A percentile compares a stretch with the other conserved stretches of the same genome.
phyloP scores from a whole-genome alignment of 192 early-diverging fungal genomes.

The Backusella luteola region DNA sequence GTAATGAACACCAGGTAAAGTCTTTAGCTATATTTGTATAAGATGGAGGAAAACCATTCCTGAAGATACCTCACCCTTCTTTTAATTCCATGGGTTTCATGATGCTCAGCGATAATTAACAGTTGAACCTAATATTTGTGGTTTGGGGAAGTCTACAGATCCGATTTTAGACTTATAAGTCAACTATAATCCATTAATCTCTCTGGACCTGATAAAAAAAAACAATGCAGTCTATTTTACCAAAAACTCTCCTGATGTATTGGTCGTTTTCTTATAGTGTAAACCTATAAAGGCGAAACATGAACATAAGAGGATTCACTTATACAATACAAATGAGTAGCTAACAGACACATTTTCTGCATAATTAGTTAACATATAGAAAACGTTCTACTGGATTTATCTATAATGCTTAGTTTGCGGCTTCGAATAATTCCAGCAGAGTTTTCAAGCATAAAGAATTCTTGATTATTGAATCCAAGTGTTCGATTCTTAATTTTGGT shows the following conservation, averaged over 20 bases:
- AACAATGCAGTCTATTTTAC: background rate
- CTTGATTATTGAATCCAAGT: background rate
- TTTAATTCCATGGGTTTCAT: background rate
- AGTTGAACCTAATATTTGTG: background rate
- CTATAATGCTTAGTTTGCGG: background rate
- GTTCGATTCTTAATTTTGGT: background rate
- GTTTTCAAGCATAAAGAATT: background rate
- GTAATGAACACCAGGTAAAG: background rate
- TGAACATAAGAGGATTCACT: too few species aligned
- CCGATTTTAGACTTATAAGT: too few species aligned
- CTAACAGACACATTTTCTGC: too few species aligned
- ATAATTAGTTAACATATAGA: background rate
- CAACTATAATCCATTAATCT: too few species aligned
- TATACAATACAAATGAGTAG: too few species aligned
- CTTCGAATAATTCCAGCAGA: background rate
- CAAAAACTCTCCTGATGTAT: background rate
- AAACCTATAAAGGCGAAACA: background rate
- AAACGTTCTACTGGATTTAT: background rate
- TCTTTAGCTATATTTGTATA: background rate
- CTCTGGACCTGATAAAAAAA: background rate
- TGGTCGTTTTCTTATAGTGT: background rate
- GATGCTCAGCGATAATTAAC: background rate
- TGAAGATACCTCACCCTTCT: background rate
- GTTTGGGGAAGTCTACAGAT: background rate
- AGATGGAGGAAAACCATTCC: too few species aligned